These are phyloP conservation scores for Macrophomina pseudophaseolina DNA, from an alignment of 2,329 filamentous ascomycete genomes.

Conservation along the genomic window DNA sequence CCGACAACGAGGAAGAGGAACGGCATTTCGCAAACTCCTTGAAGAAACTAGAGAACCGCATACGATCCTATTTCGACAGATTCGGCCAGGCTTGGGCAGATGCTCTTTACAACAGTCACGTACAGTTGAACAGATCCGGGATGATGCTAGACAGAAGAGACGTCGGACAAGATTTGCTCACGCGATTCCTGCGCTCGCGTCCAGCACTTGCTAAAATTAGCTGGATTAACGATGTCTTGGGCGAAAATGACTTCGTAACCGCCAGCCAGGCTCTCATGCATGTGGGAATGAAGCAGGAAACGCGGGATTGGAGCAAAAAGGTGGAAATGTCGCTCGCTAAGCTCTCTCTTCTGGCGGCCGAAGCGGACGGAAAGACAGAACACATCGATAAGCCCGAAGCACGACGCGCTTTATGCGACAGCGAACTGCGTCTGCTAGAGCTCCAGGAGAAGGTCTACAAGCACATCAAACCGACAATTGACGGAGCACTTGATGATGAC, in stretches of 20 bases:
- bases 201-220: conserved; percentile 76
- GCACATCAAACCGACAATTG: conserved; percentile 71
- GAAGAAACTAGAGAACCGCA: conserved; percentile 50
- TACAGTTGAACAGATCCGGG: conserved; percentile 57
- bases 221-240: conserved; percentile 92
- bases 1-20: conserved; percentile 36
- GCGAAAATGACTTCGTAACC: conserved; percentile 74
- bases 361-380: conserved; percentile 37
- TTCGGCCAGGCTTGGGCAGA: conserved; percentile 72
- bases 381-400: conserved; percentile 50
- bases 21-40: conserved; percentile 32
- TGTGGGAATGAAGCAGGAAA: conserved; percentile 73
- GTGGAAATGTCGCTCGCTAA: conserved; percentile 91
- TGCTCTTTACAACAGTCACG: conserved; percentile 79
- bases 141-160: conserved; percentile 70
- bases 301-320: conserved; percentile 89
- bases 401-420: conserved; percentile 58
- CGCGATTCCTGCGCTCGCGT: conserved; percentile 75
- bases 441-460: conserved; percentile 81
- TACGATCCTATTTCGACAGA: conserved; percentile 62
- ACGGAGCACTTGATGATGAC: conserved; percentile 76
- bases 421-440: conserved; percentile 69
- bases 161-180: conserved; percentile 73
- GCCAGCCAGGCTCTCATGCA: conserved; percentile 74
- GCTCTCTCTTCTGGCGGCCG: conserved; percentile 70